phyloP scores from a whole-genome alignment of 2,329 filamentous ascomycete species.

The Cephalotrichum gorgonifer region DNA sequence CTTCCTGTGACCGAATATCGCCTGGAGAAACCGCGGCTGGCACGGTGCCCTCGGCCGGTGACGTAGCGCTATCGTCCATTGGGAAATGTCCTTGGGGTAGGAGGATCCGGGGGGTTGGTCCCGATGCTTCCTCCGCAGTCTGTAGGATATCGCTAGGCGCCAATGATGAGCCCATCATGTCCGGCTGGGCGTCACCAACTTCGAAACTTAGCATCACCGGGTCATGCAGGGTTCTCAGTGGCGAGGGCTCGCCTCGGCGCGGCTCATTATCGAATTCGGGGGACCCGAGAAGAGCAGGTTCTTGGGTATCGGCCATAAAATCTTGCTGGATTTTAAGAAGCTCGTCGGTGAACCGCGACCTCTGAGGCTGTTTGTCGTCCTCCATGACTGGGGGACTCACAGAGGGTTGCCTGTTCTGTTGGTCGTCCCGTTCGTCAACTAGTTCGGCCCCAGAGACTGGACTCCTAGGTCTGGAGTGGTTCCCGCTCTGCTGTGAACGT shows the following conservation, averaged over 20 bases:
- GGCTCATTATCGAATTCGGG: conserved; percentile 3
- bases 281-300: not conserved
- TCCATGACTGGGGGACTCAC: not conserved
- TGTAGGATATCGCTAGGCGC: not conserved
- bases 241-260: not conserved
- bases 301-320: not conserved
- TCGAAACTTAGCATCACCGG: not conserved
- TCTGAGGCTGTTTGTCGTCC: not conserved
- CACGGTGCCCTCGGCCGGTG: not conserved
- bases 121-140: not conserved
- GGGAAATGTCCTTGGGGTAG: conserved; percentile 6
- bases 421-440: not conserved
- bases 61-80: not conserved
- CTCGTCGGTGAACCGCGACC: not conserved
- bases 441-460: not conserved
- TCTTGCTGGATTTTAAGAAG: not conserved
- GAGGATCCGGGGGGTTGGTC: not conserved
- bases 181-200: not conserved
- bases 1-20: not conserved
- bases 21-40: not conserved
- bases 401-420: not conserved
- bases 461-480: not conserved
- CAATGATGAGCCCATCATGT: not conserved
- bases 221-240: not conserved
- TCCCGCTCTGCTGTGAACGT: not conserved